Conservation (phyloP, 2,329 filamentous ascomycete genomes). For the Colletotrichum australisinense region DNA sequence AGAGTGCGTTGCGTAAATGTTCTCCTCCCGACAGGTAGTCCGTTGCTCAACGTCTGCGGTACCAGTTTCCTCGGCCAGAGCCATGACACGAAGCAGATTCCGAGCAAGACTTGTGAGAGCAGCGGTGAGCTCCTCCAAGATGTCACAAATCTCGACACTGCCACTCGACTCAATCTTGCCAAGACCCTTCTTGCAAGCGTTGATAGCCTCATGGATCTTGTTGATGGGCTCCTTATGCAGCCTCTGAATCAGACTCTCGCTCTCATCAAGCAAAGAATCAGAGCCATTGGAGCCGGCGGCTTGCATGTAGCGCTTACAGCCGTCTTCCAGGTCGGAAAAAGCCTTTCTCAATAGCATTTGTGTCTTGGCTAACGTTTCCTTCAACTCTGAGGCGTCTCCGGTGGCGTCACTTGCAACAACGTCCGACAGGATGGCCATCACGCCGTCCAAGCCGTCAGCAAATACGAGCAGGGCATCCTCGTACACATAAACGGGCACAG, state of each 20-base stretch:
- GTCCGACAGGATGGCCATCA: conserved; percentile 1
- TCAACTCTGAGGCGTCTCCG: background rate
- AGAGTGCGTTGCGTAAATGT: no score
- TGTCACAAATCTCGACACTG: no score
- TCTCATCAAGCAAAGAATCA: conserved; percentile 7
- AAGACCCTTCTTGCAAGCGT: conserved; percentile 8
- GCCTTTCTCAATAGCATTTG: conserved; percentile 15
- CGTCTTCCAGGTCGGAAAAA: conserved; percentile 11
- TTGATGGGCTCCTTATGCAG: background rate
- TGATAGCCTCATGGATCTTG: conserved; percentile 7
- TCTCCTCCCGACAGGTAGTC: no score
- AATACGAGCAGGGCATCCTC: conserved; percentile 27
- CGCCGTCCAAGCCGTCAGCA: conserved; percentile 5
- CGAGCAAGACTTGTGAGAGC: no score
- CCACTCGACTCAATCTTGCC: background rate
- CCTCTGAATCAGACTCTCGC: conserved; percentile 5
- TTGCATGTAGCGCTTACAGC: conserved; percentile 7
- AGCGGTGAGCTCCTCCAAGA: no score
- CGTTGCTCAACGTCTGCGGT: no score
- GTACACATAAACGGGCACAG: conserved; percentile 24
- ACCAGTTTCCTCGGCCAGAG: no score
- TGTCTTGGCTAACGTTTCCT: background rate
- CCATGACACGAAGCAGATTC: no score
- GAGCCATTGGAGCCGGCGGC: background rate
- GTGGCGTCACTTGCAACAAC: no score